Evolutionary conservation across 345 rosid genomes (phyloP).

Genomic region (Sapria himalayana): DNA sequence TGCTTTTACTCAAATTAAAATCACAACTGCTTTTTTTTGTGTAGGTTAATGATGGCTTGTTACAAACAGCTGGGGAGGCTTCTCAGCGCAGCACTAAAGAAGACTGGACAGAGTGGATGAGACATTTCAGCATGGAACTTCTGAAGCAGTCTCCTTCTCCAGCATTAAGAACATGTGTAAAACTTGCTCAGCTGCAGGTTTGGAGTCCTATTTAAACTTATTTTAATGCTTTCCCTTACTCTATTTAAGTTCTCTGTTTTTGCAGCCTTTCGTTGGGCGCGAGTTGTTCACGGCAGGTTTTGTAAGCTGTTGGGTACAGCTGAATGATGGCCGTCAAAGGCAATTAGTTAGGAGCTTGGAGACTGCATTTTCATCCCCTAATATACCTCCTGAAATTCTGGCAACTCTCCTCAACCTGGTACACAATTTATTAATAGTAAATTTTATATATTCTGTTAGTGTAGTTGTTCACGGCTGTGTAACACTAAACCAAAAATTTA

Average conservation of each 20-base stretch:
- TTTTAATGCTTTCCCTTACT: conserved; percentile 5
- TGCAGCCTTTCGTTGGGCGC: conserved; percentile 92
- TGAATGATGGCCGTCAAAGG: conserved; percentile 68
- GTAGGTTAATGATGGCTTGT: conserved; percentile 74
- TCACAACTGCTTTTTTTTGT: too few relatives aligned
- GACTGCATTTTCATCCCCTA: conserved; percentile 96
- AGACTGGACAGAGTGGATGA: conserved; percentile 99
- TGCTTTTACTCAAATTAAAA: too few relatives aligned
- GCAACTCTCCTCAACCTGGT: conserved; percentile 92
- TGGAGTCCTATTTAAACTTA: conserved; percentile 4
- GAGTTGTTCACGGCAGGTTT: conserved; percentile 99
- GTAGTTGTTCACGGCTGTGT: too few relatives aligned
- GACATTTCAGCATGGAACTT: conserved; percentile 97
- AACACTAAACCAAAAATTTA: too few relatives aligned
- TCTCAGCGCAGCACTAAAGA: conserved; percentile 97
- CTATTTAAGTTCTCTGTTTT: conserved; percentile 7
- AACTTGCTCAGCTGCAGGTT: conserved; percentile 94
- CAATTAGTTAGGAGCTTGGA: conserved; percentile 84
- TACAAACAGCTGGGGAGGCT: conserved; percentile 96
- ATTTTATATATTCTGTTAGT: too few relatives aligned
- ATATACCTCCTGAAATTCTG: conserved; percentile 95
- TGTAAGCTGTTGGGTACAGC: conserved; percentile 97
- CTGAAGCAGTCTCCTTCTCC: conserved; percentile 97
- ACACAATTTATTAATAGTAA: conserved; percentile 9
- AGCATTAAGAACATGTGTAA: conserved; percentile 87